phyloP scores from a whole-genome alignment of 1,284 basidiomycete species.

The Cystobasidium slooffiae region DNA sequence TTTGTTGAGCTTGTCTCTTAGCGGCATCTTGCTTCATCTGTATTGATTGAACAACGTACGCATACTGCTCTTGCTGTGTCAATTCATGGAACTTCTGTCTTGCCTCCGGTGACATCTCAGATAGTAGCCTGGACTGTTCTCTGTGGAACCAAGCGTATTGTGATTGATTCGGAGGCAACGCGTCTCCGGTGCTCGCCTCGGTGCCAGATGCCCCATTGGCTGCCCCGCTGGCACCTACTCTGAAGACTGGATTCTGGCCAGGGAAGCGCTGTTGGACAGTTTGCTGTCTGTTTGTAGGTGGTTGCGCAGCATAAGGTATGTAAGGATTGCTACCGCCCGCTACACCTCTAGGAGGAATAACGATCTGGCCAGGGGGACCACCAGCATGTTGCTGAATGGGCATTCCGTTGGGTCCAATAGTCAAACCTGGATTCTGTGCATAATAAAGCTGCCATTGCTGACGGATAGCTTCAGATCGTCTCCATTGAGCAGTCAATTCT shows the following conservation, averaged over 20 bases:
- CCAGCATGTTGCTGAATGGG: conserved; percentile 1
- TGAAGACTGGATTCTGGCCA: conserved; percentile 41
- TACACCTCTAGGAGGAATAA: conserved; percentile 29
- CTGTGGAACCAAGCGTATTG: conserved; percentile 15
- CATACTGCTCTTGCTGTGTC: conserved; percentile 8
- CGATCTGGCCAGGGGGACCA: not conserved
- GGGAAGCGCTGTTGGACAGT: conserved; percentile 39
- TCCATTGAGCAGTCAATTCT: conserved; percentile 14
- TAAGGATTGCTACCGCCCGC: conserved; percentile 17
- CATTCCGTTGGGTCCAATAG: too few species aligned
- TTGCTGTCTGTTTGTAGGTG: conserved; percentile 34
- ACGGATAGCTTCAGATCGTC: conserved; percentile 18
- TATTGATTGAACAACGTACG: conserved; percentile 10
- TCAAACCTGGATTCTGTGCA: conserved; percentile 2
- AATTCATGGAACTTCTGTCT: conserved; percentile 29
- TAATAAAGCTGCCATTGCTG: conserved; percentile 18
- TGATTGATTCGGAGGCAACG: conserved; percentile 12
- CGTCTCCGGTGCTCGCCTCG: not conserved
- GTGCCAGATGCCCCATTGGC: not conserved
- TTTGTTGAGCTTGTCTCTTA: conserved; percentile 18
- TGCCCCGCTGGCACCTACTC: conserved; percentile 26
- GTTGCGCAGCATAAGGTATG: conserved; percentile 21
- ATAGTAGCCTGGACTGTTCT: conserved; percentile 19
- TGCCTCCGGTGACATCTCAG: conserved; percentile 24
- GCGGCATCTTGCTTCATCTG: conserved; percentile 15